Base-by-base conservation (phyloP, 441 rosid species). In the Populus hybrid region DNA sequence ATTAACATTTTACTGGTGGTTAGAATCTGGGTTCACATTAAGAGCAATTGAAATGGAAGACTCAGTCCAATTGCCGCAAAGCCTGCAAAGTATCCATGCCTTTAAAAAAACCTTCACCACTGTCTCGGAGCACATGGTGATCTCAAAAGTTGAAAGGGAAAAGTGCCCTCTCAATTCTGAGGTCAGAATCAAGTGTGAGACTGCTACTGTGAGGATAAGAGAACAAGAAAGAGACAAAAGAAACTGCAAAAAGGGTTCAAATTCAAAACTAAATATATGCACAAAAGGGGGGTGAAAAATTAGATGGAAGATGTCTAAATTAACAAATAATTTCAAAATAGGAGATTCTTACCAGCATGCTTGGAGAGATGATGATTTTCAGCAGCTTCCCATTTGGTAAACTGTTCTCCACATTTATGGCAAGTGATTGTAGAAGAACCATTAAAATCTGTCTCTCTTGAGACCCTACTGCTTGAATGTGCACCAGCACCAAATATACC, bases 341-440 rank as follows among this genome's bases (percentile, higher is more conserved):
- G 67, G 73, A 24, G 36, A 63, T 72, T 9, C 78, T 82, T 83
- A 95, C 99, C 96, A 74, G 99, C 99, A 85, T 95, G 99, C 83
- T 92, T 95, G 40, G 98, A 93, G 78, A 95, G 94, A 87, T 93
- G 95, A 80, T 95, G 99, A 23, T 90, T 87, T 88, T 95, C 98
- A 71, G 99, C 97, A 79, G 92, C 95, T 78, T 93, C 98, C 87
- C 90, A 88, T 87, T 92, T 95, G 80, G 70, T 88, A 77, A 95
- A 95, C 74, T 89, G 95, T 79, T 95, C 94, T 64, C 98, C 99
- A 81, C 99, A 95, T 86, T 95, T 95, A 76, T 95, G 99, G 81
- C 99, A 95, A 82, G 93, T 90, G 68, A 93, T 83, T 76, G 85
- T 77, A 78, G 84, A 86, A 76, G 87, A 79, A 59, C 89, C 90